phyloP scores from a whole-genome alignment of 805 yeast species.

The Yarrowia osloensis region DNA sequence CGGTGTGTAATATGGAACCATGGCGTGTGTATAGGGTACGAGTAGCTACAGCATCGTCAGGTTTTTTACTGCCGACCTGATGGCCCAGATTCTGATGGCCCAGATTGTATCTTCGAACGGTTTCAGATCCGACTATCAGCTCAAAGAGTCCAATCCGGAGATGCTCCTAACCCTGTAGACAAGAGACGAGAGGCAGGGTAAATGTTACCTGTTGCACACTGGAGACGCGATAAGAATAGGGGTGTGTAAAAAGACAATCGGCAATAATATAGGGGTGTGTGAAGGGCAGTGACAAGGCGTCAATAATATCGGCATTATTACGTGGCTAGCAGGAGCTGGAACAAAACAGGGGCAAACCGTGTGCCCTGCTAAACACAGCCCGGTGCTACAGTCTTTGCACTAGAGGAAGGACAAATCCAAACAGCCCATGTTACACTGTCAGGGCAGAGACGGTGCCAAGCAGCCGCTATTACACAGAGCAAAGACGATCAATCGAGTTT shows the following conservation, averaged over 20 bases:
- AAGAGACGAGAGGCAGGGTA: neutral
- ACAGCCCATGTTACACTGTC: neutral
- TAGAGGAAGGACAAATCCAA: neutral
- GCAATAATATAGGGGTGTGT: conserved; percentile 2
- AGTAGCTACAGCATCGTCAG: neutral
- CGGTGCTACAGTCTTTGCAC: neutral
- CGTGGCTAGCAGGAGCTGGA: too few species aligned
- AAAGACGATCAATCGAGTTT: neutral
- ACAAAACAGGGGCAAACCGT: neutral
- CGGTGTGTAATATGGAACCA: neutral
- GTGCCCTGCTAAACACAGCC: neutral
- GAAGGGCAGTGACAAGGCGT: too few species aligned
- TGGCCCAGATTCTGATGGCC: too few species aligned
- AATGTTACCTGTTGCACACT: too few species aligned
- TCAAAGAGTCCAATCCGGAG: neutral
- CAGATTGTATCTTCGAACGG: too few species aligned
- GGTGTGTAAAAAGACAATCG: too few species aligned
- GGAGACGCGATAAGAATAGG: too few species aligned
- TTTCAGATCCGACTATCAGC: neutral
- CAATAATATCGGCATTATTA: neutral
- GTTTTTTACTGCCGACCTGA: too few species aligned
- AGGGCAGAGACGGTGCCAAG: neutral
- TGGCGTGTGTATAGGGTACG: neutral
- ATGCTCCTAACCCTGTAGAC: neutral
- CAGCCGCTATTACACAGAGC: too few species aligned